A percentile compares a stretch with the other conserved stretches of the same genome.
Conservation (phyloP, 176 grass and related monocot genomes). For the Avena insularis region DNA sequence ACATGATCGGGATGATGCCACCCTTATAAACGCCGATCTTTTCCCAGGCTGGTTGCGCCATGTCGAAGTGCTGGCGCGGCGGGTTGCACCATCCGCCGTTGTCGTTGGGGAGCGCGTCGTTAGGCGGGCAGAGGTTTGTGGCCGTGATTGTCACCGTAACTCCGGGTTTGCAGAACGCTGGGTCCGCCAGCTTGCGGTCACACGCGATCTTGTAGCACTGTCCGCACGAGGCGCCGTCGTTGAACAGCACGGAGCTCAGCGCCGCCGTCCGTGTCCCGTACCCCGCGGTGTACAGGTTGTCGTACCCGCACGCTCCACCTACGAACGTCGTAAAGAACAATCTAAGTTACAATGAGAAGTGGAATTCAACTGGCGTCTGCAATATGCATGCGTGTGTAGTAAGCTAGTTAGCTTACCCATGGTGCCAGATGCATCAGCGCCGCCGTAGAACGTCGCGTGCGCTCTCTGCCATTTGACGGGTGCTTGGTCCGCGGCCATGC, state of each 20-base stretch:
- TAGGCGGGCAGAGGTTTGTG: conserved; percentile 57
- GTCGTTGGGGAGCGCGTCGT: neutral
- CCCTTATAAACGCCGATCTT: conserved; percentile 51
- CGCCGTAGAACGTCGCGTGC: conserved; percentile 56
- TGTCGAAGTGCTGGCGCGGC: conserved; percentile 49
- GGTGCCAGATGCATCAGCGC: conserved; percentile 49
- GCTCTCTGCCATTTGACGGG: conserved; percentile 26
- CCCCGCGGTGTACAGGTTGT: conserved; percentile 42
- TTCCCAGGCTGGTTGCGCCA: conserved; percentile 62
- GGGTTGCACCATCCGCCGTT: conserved; percentile 59
- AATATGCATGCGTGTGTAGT: neutral
- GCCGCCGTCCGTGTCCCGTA: conserved; percentile 56
- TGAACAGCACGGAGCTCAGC: conserved; percentile 60
- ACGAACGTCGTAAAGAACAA: neutral
- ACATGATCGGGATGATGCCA: conserved; percentile 61
- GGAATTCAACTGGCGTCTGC: no score
- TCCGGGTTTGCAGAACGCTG: conserved; percentile 24
- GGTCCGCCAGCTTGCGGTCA: conserved; percentile 32
- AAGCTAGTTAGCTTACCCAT: conserved; percentile 40
- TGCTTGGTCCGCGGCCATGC: neutral
- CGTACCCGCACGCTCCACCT: conserved; percentile 70
- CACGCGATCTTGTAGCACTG: conserved; percentile 62
- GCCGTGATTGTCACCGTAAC: conserved; percentile 44
- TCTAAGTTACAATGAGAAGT: no score
- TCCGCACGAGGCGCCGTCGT: conserved; percentile 43